phyloP scores from a whole-genome alignment of 75 land plant species.

The Chamaecyparis obtusa region DNA sequence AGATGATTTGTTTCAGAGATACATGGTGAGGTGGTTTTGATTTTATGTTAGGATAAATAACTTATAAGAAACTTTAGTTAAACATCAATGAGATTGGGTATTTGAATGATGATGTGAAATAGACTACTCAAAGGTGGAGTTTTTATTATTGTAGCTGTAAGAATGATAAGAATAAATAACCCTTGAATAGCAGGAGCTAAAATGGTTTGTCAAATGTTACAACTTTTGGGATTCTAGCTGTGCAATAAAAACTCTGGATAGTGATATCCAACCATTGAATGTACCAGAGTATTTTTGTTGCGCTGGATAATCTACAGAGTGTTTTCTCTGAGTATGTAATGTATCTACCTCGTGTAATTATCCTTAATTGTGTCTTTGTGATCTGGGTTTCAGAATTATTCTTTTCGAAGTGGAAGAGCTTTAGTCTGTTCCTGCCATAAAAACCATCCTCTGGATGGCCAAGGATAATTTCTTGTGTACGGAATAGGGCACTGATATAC shows the following conservation, averaged over 20 bases:
- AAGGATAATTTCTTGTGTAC: neutral
- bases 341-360: neutral
- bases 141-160: neutral
- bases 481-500: neutral
- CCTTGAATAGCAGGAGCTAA: neutral
- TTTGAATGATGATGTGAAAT: neutral
- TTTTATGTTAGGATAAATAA: neutral
- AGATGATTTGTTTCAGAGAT: slow-evolving; percentile 1
- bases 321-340: neutral
- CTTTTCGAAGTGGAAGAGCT: neutral
- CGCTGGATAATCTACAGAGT: neutral
- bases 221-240: neutral
- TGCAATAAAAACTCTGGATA: neutral
- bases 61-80: neutral
- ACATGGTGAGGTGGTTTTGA: neutral
- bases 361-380: neutral
- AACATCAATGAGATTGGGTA: neutral
- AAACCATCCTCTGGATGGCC: neutral
- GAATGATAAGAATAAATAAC: neutral
- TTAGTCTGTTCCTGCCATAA: neutral
- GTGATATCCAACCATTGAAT: neutral
- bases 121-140: neutral
- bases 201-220: neutral
- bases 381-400: neutral
- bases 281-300: neutral